Evolutionary conservation across 257 asterid species (phyloP).

Genomic region (Cruciata laevipes): DNA sequence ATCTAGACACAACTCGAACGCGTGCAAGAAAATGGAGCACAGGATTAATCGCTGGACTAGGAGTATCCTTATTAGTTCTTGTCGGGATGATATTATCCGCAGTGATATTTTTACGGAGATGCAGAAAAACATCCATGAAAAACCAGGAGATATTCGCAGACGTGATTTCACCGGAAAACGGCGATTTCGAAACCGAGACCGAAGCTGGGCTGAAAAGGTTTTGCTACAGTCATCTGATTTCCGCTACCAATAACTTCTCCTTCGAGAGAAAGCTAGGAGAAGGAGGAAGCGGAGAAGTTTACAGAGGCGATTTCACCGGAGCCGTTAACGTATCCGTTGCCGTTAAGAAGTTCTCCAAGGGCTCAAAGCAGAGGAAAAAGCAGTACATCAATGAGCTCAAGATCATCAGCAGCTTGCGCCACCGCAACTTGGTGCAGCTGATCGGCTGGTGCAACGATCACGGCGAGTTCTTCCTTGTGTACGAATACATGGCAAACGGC

Average conservation of each 20-base stretch:
- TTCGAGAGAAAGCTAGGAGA: constrained; percentile 29
- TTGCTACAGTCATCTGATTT: constrained; percentile 19
- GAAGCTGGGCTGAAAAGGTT: constrained; percentile 38
- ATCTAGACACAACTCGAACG: constrained; percentile 11
- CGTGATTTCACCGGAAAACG: constrained; percentile 18
- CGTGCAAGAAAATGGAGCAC: background rate
- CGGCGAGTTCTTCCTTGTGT: constrained; percentile 34
- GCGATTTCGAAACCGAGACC: constrained; percentile 36
- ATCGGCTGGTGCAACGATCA: constrained; percentile 40
- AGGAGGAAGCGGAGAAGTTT: constrained; percentile 37
- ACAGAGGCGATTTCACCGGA: constrained; percentile 24
- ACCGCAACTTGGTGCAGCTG: constrained; percentile 31
- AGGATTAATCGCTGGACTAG: constrained; percentile 20
- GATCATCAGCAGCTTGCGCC: constrained; percentile 32
- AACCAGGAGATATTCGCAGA: constrained; percentile 12
- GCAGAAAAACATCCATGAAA: constrained; percentile 2
- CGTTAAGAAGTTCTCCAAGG: constrained; percentile 31
- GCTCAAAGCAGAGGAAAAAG: constrained; percentile 31
- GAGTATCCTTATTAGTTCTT: constrained; percentile 8
- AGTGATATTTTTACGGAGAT: constrained; percentile 7
- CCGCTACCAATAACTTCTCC: constrained; percentile 32
- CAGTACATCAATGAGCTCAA: constrained; percentile 34
- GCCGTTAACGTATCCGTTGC: constrained; percentile 26
- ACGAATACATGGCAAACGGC: constrained; percentile 34
- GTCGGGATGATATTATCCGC: constrained; percentile 14